These are phyloP conservation scores for Rhododendron ovatum DNA, from an alignment of 148 eudicot species.

Conservation along the genomic window DNA sequence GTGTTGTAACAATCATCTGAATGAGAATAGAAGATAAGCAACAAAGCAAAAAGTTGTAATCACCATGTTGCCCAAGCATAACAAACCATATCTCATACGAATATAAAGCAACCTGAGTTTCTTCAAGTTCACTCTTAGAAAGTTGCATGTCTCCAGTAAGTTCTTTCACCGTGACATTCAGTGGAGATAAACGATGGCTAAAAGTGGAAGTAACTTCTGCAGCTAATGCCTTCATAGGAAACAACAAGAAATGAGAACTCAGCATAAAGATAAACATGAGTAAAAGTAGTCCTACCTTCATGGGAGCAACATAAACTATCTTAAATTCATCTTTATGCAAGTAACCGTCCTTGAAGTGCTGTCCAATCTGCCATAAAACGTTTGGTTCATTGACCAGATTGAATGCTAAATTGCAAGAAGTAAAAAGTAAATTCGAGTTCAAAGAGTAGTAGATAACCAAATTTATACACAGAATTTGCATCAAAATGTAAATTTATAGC, in stretches of 20 bases:
- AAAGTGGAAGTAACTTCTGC: conserved; percentile 94
- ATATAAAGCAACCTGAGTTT: conserved; percentile 68
- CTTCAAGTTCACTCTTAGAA: conserved; percentile 84
- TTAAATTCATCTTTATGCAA: conserved; percentile 96
- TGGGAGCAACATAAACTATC: conserved; percentile 98
- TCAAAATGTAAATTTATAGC: neutral
- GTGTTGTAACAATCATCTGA: conserved; percentile 99
- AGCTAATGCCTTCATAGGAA: conserved; percentile 71
- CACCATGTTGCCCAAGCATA: neutral
- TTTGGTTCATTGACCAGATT: conserved; percentile 1
- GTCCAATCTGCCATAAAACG: conserved; percentile 59
- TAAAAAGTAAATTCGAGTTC: neutral
- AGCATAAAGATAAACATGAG: conserved; percentile 5
- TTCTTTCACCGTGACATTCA: conserved; percentile 85
- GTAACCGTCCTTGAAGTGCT: conserved; percentile 93
- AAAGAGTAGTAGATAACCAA: neutral
- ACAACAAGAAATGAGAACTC: conserved; percentile 14
- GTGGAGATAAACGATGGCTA: conserved; percentile 79
- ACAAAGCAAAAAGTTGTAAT: neutral
- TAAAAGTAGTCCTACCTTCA: conserved; percentile 63
- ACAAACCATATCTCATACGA: neutral
- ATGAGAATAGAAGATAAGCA: conserved; percentile 15
- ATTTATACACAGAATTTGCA: neutral
- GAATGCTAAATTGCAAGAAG: neutral
- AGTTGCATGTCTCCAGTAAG: conserved; percentile 99